Percentiles rank a stretch among this genome's conserved stretches.
Conservation (phyloP, 1,139 yeast species). For the Yamadazyma mexicana region DNA sequence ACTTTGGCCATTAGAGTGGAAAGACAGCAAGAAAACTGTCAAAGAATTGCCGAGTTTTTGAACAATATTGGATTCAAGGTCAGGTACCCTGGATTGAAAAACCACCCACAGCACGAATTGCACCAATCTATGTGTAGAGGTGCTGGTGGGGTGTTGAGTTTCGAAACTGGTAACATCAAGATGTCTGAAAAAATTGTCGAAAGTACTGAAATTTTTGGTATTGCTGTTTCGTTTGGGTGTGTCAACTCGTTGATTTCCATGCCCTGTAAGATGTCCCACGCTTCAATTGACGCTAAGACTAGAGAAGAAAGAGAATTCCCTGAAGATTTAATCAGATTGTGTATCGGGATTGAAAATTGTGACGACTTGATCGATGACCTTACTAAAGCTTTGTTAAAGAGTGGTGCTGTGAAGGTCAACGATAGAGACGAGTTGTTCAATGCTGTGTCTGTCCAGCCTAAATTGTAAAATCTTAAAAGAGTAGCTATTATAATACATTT, state of each 20-base stretch:
- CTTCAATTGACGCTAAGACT: conserved; percentile 87
- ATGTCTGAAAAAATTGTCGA: conserved; percentile 76
- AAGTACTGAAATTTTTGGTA: conserved; percentile 73
- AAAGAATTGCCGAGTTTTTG: conserved; percentile 71
- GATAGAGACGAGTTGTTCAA: conserved; percentile 44
- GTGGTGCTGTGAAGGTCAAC: conserved; percentile 57
- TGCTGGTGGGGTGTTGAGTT: conserved; percentile 84
- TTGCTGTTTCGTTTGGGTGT: conserved; percentile 92
- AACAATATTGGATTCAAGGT: conserved; percentile 64
- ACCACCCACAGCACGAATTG: conserved; percentile 78
- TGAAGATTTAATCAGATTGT: conserved; percentile 83
- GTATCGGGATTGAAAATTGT: conserved; percentile 80
- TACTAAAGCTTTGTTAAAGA: conserved; percentile 63
- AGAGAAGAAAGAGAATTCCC: conserved; percentile 88
- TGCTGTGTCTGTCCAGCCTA: conserved; percentile 43
- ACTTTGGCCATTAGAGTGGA: conserved; percentile 83
- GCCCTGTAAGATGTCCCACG: conserved; percentile 96
- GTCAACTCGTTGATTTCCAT: conserved; percentile 87
- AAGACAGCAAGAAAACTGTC: conserved; percentile 82
- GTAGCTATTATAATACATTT: too few relatives aligned
- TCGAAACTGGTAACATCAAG: conserved; percentile 78
- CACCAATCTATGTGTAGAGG: conserved; percentile 81
- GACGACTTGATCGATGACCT: conserved; percentile 72
- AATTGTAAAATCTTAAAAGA: too few relatives aligned
- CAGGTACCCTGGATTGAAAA: conserved; percentile 78